A percentile compares a stretch with the other conserved stretches of the same genome.
phyloP scores from a whole-genome alignment of 306 rosid genomes.

The Ceratonia siliqua region DNA sequence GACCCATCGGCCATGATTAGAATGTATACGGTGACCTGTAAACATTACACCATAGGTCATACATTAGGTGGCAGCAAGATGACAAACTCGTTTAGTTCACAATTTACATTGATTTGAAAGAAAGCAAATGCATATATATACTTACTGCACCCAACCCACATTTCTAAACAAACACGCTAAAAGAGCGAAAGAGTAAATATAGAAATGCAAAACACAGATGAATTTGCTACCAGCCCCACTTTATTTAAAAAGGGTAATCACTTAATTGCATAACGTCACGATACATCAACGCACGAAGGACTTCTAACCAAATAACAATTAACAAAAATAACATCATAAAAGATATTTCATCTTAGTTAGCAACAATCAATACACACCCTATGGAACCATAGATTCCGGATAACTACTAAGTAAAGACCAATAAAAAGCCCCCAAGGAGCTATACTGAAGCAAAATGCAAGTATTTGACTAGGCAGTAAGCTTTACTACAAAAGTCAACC shows the following conservation, averaged over 20 bases:
- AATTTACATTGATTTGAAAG: background rate
- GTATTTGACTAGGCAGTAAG: conserved; percentile 1
- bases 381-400: background rate
- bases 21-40: conserved; percentile 51
- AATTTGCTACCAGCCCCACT: background rate
- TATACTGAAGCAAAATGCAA: background rate
- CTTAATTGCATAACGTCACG: too few species aligned
- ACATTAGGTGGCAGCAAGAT: background rate
- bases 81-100: background rate
- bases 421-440: background rate
- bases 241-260: too few species aligned
- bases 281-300: too few species aligned
- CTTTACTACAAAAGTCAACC: background rate
- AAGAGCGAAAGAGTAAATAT: too few species aligned
- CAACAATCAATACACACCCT: background rate
- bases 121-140: background rate
- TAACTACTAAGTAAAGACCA: background rate
- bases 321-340: too few species aligned
- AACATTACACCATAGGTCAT: conserved; percentile 19
- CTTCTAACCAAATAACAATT: background rate
- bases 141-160: background rate
- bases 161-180: too few species aligned
- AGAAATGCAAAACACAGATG: background rate
- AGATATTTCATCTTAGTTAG: background rate
- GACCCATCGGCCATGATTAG: conserved; percentile 66